phyloP scores from a whole-genome alignment of 768 basidiomycete species.

The Boletales sp. region DNA sequence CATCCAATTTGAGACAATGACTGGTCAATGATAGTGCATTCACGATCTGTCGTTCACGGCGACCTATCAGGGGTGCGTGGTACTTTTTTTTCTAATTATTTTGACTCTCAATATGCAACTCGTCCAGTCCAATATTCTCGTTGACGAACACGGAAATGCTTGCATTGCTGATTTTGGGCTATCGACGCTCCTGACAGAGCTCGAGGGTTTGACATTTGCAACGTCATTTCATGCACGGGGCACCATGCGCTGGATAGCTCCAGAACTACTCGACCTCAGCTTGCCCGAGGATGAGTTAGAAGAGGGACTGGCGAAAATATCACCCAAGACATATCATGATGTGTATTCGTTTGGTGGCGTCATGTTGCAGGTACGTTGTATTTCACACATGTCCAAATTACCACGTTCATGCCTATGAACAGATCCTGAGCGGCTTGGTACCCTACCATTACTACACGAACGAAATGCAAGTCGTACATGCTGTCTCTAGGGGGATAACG shows the following conservation, averaged over 20 bases:
- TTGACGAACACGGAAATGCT: neutral
- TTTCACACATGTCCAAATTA: too few relatives aligned
- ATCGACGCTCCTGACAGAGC: slow-evolving; percentile 4
- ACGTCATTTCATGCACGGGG: neutral
- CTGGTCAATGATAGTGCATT: neutral
- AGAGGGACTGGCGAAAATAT: neutral
- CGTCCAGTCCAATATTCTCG: slow-evolving; percentile 6
- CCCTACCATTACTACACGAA: slow-evolving; percentile 11
- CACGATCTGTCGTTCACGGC: slow-evolving; percentile 4
- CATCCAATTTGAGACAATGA: neutral
- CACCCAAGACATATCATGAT: too few relatives aligned
- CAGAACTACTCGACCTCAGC: slow-evolving; percentile 1
- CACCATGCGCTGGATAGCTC: neutral
- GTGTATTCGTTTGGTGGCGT: too few relatives aligned
- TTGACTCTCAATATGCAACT: neutral
- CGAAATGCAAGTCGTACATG: slow-evolving; percentile 8
- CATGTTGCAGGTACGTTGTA: too few relatives aligned
- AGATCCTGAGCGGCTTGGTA: slow-evolving; percentile 7
- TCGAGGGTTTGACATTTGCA: neutral
- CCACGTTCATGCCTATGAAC: neutral
- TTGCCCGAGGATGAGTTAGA: neutral
- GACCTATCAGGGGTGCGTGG: slow-evolving; percentile 7
- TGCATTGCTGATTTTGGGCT: slow-evolving; percentile 6
- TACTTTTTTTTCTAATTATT: neutral
- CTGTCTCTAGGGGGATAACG: neutral